Conservation (phyloP, 495 filamentous ascomycete species). For the Neurospora hispaniola region DNA sequence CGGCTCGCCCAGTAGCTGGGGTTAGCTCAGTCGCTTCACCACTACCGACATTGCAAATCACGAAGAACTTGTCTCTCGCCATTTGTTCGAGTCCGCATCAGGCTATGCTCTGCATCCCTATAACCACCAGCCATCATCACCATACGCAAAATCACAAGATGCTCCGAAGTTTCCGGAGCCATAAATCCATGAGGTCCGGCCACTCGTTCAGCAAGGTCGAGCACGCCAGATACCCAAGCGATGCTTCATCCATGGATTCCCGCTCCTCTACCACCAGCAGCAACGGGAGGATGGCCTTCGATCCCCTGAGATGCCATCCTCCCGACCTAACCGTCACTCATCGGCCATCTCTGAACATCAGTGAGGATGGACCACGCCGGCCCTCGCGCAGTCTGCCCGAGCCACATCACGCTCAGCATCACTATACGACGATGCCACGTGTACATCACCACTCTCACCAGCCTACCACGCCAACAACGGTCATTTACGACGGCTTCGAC, state of each 20-base stretch:
- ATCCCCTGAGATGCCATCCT: conserved; percentile 26
- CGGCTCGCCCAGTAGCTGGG: not conserved
- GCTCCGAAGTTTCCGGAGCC: conserved; percentile 25
- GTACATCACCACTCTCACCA: not conserved
- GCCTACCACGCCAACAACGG: conserved; percentile 4
- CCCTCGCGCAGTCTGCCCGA: conserved; percentile 10
- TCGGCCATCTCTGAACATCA: not conserved
- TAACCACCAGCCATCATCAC: conserved; percentile 4
- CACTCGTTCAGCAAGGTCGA: conserved; percentile 7
- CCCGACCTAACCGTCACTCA: conserved; percentile 4
- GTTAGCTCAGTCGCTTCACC: not conserved
- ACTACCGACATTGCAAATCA: not conserved
- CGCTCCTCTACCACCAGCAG: conserved; percentile 19
- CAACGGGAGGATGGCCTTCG: conserved; percentile 19
- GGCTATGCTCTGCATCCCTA: conserved; percentile 17
- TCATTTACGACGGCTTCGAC: conserved; percentile 29
- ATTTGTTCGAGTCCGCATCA: not conserved
- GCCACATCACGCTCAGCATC: not conserved
- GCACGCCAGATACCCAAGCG: conserved; percentile 14
- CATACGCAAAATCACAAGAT: conserved; percentile 12
- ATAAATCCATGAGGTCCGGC: conserved; percentile 13
- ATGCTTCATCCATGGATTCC: conserved; percentile 15
- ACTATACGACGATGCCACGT: conserved; percentile 1
- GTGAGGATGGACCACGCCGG: conserved; percentile 7
- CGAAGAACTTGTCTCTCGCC: not conserved